Base-by-base conservation (phyloP, 2,329 filamentous ascomycete genomes). In the Exserohilum rostratum region DNA sequence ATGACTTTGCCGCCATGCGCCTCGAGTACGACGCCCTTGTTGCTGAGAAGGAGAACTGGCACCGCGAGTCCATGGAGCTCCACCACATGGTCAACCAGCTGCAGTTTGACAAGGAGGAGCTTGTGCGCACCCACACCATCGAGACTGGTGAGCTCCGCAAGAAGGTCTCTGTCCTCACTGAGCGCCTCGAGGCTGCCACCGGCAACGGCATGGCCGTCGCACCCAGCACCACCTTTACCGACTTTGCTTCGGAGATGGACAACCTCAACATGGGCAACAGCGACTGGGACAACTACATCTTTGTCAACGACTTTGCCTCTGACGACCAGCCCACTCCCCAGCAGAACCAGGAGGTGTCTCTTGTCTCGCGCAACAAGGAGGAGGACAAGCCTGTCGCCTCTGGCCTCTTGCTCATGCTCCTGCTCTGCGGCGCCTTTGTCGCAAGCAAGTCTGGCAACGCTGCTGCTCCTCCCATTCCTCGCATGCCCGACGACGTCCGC, bases 361-460 rank as follows among this genome's bases (percentile, higher is more conserved):
- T 81, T 46, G 70, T 78, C 17, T 65, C 76, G 4, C 73, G 77
- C 55, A 75, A 76, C 57, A 77, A 80, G 67, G 73, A 76, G 34
- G 75, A 80, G 49, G 82, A 83, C 53, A 79, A 82, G 55, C 83
- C 87, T 57, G 88, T 91, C 64, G 90, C 93, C 68, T 90, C 91
- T 46, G 86, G 91, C 68, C 79, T 98, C 68, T 83, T 98, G 75
- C 89, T 93, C 77, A 96, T 97, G 91, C 90, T 97, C 65, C 90
- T 99, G 71, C 89, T 99, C 50, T 93, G 96, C 62, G 95, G 95
- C 72, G 95, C 95, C 48, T 96, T 97, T 72, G 92, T 98, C 66
- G 89, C 95, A 58, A 97, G 93, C 29, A 96, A 93, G 78, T 87
- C 87, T 61, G 86, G 87, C 39, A 82, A 88, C 17, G 87, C 87